Conservation (phyloP, 2,329 filamentous ascomycete genomes). For the Monosporascus ibericus region DNA sequence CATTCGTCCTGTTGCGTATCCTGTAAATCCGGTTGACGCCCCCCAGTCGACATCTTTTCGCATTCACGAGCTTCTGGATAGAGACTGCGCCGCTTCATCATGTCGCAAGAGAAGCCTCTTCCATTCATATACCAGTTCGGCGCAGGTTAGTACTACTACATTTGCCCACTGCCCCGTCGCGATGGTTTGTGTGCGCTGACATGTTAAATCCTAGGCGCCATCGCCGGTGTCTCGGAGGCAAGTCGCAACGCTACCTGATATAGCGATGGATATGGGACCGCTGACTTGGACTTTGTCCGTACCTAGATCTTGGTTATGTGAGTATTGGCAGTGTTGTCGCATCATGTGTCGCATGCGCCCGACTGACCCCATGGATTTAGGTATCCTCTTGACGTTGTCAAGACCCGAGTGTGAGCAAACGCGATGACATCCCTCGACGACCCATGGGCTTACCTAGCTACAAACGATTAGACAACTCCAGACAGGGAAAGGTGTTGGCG, state of each 20-base stretch:
- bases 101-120: conserved; percentile 68
- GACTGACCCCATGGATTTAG: conserved; percentile 39
- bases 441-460: conserved; percentile 1
- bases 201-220: conserved; percentile 56
- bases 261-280: background rate
- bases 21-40: no score
- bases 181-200: conserved; percentile 19
- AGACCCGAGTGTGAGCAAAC: conserved; percentile 80
- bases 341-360: conserved; percentile 7
- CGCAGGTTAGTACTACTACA: conserved; percentile 56
- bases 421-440: background rate
- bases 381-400: conserved; percentile 98
- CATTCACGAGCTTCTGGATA: no score
- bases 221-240: conserved; percentile 97
- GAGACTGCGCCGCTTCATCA: background rate
- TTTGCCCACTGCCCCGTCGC: conserved; percentile 14
- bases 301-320: conserved; percentile 81
- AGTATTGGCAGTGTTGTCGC: conserved; percentile 22
- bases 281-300: conserved; percentile 10
- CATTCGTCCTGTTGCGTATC: no score
- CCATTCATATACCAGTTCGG: conserved; percentile 94
- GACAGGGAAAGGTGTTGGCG: conserved; percentile 63
- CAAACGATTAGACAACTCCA: conserved; percentile 67
- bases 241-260: conserved; percentile 27
- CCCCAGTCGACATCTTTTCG: no score